Evolutionary conservation across 1,284 basidiomycete species (phyloP).

Genomic region (Pascua guehoae): DNA sequence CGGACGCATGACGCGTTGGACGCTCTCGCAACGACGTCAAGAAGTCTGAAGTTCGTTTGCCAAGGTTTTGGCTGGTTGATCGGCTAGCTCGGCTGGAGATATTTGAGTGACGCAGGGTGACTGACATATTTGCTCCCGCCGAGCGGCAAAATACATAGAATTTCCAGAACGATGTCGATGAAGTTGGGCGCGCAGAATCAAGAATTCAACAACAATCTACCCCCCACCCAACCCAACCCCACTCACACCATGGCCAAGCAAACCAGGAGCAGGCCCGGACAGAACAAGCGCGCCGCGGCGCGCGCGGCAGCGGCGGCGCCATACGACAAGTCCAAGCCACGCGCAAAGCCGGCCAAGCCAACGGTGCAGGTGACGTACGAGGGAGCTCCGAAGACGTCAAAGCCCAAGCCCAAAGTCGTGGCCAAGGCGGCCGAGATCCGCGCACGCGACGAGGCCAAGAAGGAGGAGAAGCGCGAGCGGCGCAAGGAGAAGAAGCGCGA

Average conservation of each 20-base stretch:
- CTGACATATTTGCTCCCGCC: constrained; percentile 4
- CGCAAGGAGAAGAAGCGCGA: constrained; percentile 4
- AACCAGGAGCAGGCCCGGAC: constrained; percentile 16
- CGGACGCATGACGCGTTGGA: no score
- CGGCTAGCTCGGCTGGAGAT: no score
- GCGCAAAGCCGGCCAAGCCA: constrained; percentile 32
- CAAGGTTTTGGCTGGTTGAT: not conserved
- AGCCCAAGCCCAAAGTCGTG: not conserved
- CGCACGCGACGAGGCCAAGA: not conserved
- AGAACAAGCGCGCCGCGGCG: constrained; percentile 14
- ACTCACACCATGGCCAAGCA: constrained; percentile 35
- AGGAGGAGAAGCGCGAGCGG: not conserved
- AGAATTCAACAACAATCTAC: not conserved
- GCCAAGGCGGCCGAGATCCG: not conserved
- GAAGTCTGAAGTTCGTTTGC: not conserved
- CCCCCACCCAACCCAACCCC: not conserved
- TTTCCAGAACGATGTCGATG: constrained; percentile 9
- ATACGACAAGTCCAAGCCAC: constrained; percentile 9
- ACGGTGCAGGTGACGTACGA: constrained; percentile 42
- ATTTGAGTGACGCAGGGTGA: not conserved
- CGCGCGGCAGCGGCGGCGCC: constrained; percentile 2
- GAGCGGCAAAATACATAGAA: not conserved
- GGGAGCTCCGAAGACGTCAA: constrained; percentile 13
- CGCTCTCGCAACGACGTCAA: not conserved
- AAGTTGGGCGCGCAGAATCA: not conserved